Conservation (phyloP, 164 flowering plant species). For the Vitis cinerea region DNA sequence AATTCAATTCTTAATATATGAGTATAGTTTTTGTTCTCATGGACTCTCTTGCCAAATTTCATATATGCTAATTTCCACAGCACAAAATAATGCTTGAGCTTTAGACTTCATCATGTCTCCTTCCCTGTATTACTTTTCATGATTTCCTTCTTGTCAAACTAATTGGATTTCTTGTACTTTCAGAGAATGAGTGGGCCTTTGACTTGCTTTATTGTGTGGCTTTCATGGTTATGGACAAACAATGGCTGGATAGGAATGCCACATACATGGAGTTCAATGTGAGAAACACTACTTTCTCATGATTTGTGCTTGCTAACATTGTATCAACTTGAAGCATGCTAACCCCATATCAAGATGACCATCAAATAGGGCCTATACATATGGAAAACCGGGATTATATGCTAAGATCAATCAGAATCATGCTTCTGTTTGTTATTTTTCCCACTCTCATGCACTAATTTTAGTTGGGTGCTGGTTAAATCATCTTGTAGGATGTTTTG, state of each 20-base stretch:
- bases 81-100: not conserved
- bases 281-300: conserved; percentile 15
- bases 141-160: not conserved
- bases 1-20: no score
- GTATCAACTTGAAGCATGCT: not conserved
- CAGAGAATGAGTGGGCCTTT: conserved; percentile 90
- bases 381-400: not conserved
- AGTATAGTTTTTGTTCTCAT: not conserved
- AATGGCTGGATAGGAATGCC: conserved; percentile 84
- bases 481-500: conserved; percentile 52
- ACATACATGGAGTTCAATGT: conserved; percentile 95
- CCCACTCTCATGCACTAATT: no score
- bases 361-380: not conserved
- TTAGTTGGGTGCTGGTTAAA: no score
- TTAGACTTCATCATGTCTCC: not conserved
- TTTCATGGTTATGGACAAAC: conserved; percentile 80
- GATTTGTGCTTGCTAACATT: not conserved
- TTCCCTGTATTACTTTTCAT: not conserved
- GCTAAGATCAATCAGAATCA: no score
- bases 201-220: conserved; percentile 92
- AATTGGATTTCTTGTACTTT: conserved; percentile 12
- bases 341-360: not conserved
- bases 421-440: no score
- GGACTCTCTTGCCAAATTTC: not conserved
- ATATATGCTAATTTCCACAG: not conserved